These are phyloP conservation scores for Catunica adiposa DNA, from an alignment of 2,329 filamentous ascomycete species.

Conservation along the genomic window DNA sequence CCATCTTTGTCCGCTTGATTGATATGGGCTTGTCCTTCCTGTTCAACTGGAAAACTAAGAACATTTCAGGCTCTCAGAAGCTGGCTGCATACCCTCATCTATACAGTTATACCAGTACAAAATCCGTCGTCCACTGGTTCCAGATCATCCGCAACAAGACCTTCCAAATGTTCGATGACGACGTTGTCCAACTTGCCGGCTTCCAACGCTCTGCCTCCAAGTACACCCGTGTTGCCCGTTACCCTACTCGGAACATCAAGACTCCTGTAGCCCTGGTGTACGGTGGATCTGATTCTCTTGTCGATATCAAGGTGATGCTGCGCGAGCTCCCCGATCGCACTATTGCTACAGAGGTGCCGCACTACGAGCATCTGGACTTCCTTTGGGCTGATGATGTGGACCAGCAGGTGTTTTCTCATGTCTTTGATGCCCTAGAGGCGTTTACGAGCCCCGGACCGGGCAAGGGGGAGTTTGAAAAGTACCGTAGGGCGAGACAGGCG, in stretches of 20 bases:
- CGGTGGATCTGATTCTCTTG: conserved; percentile 80
- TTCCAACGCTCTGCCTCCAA: conserved; percentile 45
- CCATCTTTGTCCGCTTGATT: conserved; percentile 76
- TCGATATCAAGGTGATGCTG: conserved; percentile 87
- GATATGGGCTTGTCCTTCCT: conserved; percentile 67
- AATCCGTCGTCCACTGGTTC: conserved; percentile 97
- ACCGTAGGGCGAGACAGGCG: conserved; percentile 33
- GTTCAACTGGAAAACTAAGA: conserved; percentile 75
- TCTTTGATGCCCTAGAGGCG: conserved; percentile 72
- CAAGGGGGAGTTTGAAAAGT: conserved; percentile 43
- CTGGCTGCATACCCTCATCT: conserved; percentile 89
- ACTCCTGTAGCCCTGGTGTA: conserved; percentile 90
- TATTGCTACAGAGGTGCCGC: conserved; percentile 67
- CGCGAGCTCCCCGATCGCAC: conserved; percentile 74
- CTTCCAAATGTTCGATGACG: conserved; percentile 98
- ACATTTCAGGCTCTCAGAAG: conserved; percentile 77
- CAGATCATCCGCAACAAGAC: conserved; percentile 93
- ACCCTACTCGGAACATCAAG: conserved; percentile 91
- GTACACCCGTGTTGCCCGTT: conserved; percentile 92
- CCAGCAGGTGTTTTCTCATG: conserved; percentile 70
- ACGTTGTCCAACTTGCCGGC: conserved; percentile 48
- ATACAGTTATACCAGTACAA: conserved; percentile 92
- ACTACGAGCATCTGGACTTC: conserved; percentile 95
- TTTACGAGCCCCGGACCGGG: conserved; percentile 39
- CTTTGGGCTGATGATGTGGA: conserved; percentile 83